Evolutionary conservation across 768 basidiomycete species (phyloP).

Genomic region (Mrakia blollopis): DNA sequence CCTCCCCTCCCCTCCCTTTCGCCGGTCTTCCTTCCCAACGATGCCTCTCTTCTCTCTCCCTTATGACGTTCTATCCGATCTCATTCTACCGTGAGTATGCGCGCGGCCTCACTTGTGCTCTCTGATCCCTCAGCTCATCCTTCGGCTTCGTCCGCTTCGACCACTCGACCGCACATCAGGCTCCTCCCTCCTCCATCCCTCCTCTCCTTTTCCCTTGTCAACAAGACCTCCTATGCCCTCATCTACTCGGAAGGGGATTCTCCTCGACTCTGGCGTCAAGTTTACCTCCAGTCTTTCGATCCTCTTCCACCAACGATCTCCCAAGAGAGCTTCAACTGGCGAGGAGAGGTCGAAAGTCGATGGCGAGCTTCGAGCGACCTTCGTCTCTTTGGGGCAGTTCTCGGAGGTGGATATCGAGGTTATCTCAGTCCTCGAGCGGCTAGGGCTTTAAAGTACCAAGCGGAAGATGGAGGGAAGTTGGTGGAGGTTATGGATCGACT

Average conservation of each 20-base stretch:
- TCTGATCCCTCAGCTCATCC: neutral
- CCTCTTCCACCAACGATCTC: neutral
- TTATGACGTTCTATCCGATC: neutral
- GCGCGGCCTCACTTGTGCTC: neutral
- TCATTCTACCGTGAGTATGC: neutral
- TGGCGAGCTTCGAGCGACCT: neutral
- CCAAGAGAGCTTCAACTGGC: neutral
- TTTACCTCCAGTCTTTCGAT: constrained; percentile 5
- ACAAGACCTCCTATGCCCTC: neutral
- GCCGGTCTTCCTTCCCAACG: neutral
- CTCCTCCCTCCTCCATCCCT: neutral
- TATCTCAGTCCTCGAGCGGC: neutral
- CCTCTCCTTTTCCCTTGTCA: neutral
- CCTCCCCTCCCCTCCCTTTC: neutral
- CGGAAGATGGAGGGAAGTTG: neutral
- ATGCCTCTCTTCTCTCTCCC: neutral
- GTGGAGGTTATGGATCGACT: neutral
- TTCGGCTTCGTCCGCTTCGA: neutral
- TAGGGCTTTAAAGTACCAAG: neutral
- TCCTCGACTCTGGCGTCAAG: neutral
- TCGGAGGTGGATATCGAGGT: neutral
- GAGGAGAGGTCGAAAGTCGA: neutral
- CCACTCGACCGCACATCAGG: neutral
- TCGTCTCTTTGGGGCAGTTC: neutral
- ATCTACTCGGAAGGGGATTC: neutral